Percentiles rank a stretch among this genome's conserved stretches.
These are phyloP conservation scores for Dothistroma pini DNA, from an alignment of 2,329 filamentous ascomycete genomes.

Conservation along the genomic window DNA sequence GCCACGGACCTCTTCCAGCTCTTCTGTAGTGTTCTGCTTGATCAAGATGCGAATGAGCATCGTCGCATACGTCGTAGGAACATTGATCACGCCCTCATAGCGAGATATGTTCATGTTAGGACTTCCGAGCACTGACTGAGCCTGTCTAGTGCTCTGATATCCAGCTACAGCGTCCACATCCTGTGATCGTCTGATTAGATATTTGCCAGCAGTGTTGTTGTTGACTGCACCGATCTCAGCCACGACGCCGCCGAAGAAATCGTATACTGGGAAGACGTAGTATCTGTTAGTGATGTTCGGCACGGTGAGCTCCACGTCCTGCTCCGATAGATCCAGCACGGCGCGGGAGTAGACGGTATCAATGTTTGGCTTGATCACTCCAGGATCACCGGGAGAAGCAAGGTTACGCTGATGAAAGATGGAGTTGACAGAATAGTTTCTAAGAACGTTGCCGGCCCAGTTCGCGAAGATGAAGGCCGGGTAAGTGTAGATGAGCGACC, in stretches of 20 bases:
- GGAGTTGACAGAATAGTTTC: conserved; percentile 4
- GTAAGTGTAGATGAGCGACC: not conserved
- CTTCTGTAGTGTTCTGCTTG: conserved; percentile 10
- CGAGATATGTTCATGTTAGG: not conserved
- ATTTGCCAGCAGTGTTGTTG: not conserved
- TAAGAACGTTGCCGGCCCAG: conserved; percentile 6
- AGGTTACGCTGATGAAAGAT: conserved; percentile 11
- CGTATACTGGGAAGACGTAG: conserved; percentile 5
- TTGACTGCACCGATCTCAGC: conserved; percentile 15
- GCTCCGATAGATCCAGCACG: conserved; percentile 9
- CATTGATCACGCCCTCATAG: conserved; percentile 7
- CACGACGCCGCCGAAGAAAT: conserved; percentile 16
- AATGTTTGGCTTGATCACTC: conserved; percentile 11
- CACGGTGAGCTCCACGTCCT: conserved; percentile 7
- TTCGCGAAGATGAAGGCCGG: conserved; percentile 1
- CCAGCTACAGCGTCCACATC: not conserved
- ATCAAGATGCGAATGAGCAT: conserved; percentile 19
- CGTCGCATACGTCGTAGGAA: conserved; percentile 15
- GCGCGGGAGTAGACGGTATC: conserved; percentile 14
- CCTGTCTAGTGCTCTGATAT: not conserved
- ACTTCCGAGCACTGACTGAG: not conserved
- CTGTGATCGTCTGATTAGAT: not conserved
- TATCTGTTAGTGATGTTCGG: conserved; percentile 7
- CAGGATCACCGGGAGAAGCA: conserved; percentile 4
- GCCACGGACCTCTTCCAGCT: conserved; percentile 1